Evolutionary conservation across 257 asterid genomes (phyloP).

Genomic region (Solanum pimpinellifolium): DNA sequence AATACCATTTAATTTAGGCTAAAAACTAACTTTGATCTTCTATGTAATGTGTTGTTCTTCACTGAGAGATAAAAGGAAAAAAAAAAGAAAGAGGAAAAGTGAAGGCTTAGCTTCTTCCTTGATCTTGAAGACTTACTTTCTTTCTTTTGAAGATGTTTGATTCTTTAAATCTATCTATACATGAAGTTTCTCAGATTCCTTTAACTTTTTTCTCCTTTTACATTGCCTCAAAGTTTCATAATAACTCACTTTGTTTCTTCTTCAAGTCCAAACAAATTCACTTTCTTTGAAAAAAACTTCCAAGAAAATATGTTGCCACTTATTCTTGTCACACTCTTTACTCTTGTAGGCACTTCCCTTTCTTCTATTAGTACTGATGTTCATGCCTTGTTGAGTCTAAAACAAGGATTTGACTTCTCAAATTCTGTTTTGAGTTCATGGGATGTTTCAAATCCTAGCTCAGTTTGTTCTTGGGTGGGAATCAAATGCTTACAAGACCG

Average conservation of each 20-base stretch:
- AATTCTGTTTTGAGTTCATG: constrained; percentile 30
- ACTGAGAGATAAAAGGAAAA: constrained; percentile 15
- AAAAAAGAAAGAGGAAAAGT: constrained; percentile 35
- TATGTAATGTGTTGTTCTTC: constrained; percentile 30
- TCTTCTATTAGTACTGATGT: constrained; percentile 50
- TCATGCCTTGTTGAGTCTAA: constrained; percentile 45
- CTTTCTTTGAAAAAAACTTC: constrained; percentile 20
- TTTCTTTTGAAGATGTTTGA: constrained; percentile 41
- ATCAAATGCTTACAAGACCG: constrained; percentile 48
- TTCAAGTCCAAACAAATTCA: constrained; percentile 36
- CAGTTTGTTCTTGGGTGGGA: constrained; percentile 75
- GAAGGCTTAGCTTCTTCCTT: constrained; percentile 61
- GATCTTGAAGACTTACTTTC: constrained; percentile 47
- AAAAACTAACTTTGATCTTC: neutral
- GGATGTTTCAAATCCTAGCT: constrained; percentile 43
- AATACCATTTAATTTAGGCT: neutral
- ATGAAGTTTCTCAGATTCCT: constrained; percentile 46
- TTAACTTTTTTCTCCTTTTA: constrained; percentile 35
- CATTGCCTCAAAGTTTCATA: constrained; percentile 15
- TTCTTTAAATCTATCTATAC: constrained; percentile 30
- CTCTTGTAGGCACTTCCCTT: constrained; percentile 22
- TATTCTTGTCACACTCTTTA: constrained; percentile 26
- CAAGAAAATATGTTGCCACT: constrained; percentile 33
- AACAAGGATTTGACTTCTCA: constrained; percentile 34
- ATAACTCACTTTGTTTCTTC: constrained; percentile 28